These are phyloP conservation scores for Guyanaporus albipodus DNA, from an alignment of 768 basidiomycete species.

Conservation along the genomic window DNA sequence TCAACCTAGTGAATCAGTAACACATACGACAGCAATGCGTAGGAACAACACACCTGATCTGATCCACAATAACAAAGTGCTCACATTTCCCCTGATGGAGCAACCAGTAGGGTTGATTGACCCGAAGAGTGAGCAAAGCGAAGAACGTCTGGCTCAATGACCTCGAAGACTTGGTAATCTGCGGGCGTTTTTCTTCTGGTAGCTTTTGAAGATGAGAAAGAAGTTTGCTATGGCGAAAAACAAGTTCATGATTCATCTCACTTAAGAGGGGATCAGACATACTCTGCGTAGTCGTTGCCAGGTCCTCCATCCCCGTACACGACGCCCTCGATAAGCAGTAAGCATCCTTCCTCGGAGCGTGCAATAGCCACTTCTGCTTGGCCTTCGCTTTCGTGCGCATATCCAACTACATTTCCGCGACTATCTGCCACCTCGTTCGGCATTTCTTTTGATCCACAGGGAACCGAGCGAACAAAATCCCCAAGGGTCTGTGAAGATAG, in stretches of 20 bases:
- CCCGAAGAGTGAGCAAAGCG: conserved; percentile 51
- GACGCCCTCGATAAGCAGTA: conserved; percentile 59
- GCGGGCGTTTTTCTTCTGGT: conserved; percentile 27
- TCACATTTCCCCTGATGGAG: conserved; percentile 80
- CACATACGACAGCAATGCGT: background rate
- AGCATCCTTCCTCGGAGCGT: conserved; percentile 33
- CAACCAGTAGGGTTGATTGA: conserved; percentile 79
- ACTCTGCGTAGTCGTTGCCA: conserved; percentile 56
- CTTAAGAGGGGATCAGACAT: conserved; percentile 20
- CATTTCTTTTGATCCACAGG: conserved; percentile 58
- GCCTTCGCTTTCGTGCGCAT: conserved; percentile 21
- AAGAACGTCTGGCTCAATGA: conserved; percentile 49
- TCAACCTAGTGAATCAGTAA: conserved; percentile 40
- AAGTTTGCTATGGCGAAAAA: conserved; percentile 41
- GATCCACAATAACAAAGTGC: conserved; percentile 69
- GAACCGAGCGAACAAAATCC: conserved; percentile 55
- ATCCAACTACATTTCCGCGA: conserved; percentile 32
- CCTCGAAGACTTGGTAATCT: conserved; percentile 37
- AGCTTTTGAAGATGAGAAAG: conserved; percentile 36
- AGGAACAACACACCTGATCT: conserved; percentile 52
- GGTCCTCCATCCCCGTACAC: conserved; percentile 53
- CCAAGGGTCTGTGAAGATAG: conserved; percentile 70
- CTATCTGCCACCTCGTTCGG: conserved; percentile 38
- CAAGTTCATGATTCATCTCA: background rate
- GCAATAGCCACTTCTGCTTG: background rate